Percentiles rank a stretch among this genome's conserved stretches.
phyloP scores from a whole-genome alignment of 2,329 filamentous ascomycete genomes.

The Penicillium sp. region DNA sequence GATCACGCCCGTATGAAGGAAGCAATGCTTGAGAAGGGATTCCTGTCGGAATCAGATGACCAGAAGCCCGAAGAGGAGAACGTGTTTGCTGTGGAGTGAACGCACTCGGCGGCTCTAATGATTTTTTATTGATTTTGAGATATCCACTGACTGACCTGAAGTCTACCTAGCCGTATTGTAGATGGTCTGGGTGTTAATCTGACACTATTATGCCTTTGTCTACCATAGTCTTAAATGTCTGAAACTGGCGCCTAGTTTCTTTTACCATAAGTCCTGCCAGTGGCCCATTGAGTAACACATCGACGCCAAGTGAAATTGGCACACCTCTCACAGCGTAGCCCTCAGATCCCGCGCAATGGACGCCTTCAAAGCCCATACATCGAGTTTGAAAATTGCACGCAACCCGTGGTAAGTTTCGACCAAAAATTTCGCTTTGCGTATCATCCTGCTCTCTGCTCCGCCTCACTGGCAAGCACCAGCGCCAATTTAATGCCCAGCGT shows the following conservation, averaged over 20 bases:
- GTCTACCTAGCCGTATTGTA: not conserved
- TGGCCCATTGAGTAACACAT: not conserved
- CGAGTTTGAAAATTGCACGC: not conserved
- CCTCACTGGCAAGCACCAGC: constrained; percentile 28
- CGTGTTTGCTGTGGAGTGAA: not conserved
- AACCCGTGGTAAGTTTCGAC: not conserved
- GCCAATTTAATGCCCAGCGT: constrained; percentile 39
- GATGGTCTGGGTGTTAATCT: not conserved
- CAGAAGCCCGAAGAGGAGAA: not conserved
- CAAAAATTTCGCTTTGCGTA: not conserved
- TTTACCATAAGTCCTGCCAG: not conserved
- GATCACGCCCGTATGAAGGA: not conserved
- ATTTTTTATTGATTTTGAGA: not conserved
- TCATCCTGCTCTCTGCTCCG: constrained; percentile 6
- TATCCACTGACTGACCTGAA: not conserved
- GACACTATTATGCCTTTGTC: not conserved
- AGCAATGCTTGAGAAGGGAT: not conserved
- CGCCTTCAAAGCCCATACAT: not conserved
- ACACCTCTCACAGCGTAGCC: not conserved
- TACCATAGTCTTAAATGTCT: not conserved
- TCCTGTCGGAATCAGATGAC: not conserved
- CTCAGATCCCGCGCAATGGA: not conserved
- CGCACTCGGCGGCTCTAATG: not conserved
- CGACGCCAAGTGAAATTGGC: not conserved
- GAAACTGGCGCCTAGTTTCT: not conserved